Base-by-base conservation (phyloP, 2,329 filamentous ascomycete species). In the Zalaria obscura region DNA sequence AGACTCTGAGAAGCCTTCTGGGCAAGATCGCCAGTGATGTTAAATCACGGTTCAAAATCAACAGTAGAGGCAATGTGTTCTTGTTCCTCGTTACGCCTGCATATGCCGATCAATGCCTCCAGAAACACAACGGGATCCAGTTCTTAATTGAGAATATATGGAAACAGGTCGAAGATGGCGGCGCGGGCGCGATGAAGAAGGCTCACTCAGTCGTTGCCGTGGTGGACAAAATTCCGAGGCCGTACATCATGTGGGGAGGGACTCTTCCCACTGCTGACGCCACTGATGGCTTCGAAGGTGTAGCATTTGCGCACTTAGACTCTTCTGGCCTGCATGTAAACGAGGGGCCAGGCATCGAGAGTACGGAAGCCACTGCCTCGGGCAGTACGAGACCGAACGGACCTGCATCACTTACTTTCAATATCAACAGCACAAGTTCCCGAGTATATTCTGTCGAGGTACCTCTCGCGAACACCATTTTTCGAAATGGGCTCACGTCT, bases 391-490 rank as follows among this genome's bases (percentile, higher is more conserved):
- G 7, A 7, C 7, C 7, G 7, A 32, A 32, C n/a, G 29, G 29
- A n/a, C 29, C 29, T n/a, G 29, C 29, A 32, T 32, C 29, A 18
- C 18, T 18, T 18, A 18, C 18, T 18, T 18, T 18, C 18, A 18
- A 18, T 18, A 32, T 7, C 29, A n/a, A 32, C 29, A 7, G 7
- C n/a, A n/a, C 29, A 32, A 32, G 7, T 32, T 40, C 31, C 31
- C 36, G 40, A 27, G 25, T 39, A 35, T 34, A 43, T 31, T 35
- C 34, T 28, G n/a, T 58, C 3, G 56, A 61, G 44, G 33, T 88
- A 2, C 83, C 83, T 2, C 63, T 91, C 26, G 79, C 84, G 34
- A 84, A 86, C 52, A 93, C 85, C 0, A 64, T 86, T 5, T 91
- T 91, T 54, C 73, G 78, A 33, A 89, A 79, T 45, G 80, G 77